Conservation (phyloP, 2,329 filamentous ascomycete genomes). For the Cyphellophora attinorum region DNA sequence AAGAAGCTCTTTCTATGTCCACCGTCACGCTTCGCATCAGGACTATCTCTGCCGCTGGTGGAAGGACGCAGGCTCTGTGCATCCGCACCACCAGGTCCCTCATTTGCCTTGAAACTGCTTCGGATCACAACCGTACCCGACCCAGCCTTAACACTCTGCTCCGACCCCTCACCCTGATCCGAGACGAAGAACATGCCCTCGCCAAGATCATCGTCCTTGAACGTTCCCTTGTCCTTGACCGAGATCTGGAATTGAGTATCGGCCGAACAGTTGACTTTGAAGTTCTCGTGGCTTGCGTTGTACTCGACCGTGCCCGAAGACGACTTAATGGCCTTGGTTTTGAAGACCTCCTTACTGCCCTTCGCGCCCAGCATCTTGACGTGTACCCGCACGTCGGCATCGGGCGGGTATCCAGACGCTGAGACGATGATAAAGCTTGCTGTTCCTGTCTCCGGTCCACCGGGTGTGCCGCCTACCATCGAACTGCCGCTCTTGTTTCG, state of each 20-base stretch:
- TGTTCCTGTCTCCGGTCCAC: slow-evolving; percentile 56
- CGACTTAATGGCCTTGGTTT: slow-evolving; percentile 84
- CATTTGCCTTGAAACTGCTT: slow-evolving; percentile 56
- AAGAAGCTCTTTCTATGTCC: slow-evolving; percentile 35
- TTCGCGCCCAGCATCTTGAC: slow-evolving; percentile 60
- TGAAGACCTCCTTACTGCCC: slow-evolving; percentile 66
- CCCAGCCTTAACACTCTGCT: slow-evolving; percentile 68
- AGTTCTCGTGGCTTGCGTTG: slow-evolving; percentile 57
- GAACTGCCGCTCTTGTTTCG: slow-evolving; percentile 40
- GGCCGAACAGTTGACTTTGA: slow-evolving; percentile 67
- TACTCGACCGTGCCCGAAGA: slow-evolving; percentile 54
- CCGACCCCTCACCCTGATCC: slow-evolving; percentile 56
- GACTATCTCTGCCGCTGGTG: slow-evolving; percentile 24
- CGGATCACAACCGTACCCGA: slow-evolving; percentile 61
- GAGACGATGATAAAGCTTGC: slow-evolving; percentile 73
- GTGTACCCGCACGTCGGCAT: slow-evolving; percentile 68
- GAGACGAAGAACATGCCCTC: slow-evolving; percentile 88
- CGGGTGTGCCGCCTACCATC: slow-evolving; percentile 39
- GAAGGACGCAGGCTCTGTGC: slow-evolving; percentile 13
- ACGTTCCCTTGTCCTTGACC: slow-evolving; percentile 75
- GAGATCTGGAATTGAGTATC: slow-evolving; percentile 80
- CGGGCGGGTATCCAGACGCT: slow-evolving; percentile 66
- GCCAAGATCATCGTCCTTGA: slow-evolving; percentile 77
- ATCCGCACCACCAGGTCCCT: slow-evolving; percentile 34
- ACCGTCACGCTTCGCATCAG: slow-evolving; percentile 31